Conservation (phyloP, 2,329 filamentous ascomycete genomes). For the Colletotrichum euphorbiae region DNA sequence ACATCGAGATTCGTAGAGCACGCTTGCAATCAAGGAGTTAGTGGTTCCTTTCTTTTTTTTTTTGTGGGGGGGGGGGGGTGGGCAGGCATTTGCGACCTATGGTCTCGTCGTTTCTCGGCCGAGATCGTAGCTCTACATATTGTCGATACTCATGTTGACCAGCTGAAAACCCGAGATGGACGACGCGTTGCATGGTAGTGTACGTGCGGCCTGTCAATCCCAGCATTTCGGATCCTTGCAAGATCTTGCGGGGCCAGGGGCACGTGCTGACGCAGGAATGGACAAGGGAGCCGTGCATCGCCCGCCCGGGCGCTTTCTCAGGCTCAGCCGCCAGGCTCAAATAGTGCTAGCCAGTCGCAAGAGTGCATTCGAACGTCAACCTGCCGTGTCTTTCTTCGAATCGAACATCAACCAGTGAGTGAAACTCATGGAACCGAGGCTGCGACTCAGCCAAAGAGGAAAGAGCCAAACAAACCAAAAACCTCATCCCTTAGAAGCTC, state of each 20-base stretch:
- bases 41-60: background rate
- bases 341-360: conserved; percentile 17
- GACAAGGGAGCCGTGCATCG: conserved; percentile 19
- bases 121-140: background rate
- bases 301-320: conserved; percentile 4
- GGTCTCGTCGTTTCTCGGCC: background rate
- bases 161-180: background rate
- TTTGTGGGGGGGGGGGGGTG: too few species aligned
- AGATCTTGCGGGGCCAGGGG: background rate
- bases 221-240: conserved; percentile 13
- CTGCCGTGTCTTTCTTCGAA: conserved; percentile 15
- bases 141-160: background rate
- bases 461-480: conserved; percentile 1
- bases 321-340: conserved; percentile 16
- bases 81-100: background rate
- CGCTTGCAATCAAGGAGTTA: background rate
- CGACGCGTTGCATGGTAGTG: background rate
- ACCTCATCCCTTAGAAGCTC: background rate
- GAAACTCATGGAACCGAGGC: background rate
- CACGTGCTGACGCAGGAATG: conserved; percentile 14
- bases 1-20: background rate
- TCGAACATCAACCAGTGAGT: conserved; percentile 1
- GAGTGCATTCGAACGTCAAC: conserved; percentile 7
- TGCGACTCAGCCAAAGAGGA: background rate
- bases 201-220: background rate